These are phyloP conservation scores for Penicillium vulpinum DNA, from an alignment of 2,329 filamentous ascomycete species.

Conservation along the genomic window DNA sequence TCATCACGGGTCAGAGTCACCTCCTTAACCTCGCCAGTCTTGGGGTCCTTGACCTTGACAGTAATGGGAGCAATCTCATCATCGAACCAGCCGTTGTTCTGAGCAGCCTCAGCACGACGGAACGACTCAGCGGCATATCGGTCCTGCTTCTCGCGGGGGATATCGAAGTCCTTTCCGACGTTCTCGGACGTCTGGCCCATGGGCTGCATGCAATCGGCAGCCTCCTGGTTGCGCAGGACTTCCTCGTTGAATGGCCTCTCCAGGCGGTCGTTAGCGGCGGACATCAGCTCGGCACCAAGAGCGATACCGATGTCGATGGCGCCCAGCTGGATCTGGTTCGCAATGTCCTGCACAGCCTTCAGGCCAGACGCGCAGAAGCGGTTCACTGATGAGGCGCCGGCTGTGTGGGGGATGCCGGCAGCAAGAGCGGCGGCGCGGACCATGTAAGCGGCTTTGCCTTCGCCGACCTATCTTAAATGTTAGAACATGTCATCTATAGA, in stretches of 20 bases:
- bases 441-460: conserved; percentile 86
- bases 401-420: conserved; percentile 90
- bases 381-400: conserved; percentile 78
- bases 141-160: conserved; percentile 79
- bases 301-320: conserved; percentile 86
- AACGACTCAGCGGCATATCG: conserved; percentile 84
- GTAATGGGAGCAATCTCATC: conserved; percentile 92
- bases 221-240: conserved; percentile 73
- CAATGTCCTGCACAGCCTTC: conserved; percentile 92
- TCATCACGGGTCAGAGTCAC: conserved; percentile 84
- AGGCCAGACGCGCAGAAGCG: conserved; percentile 97
- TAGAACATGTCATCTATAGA: neutral
- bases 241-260: conserved; percentile 74
- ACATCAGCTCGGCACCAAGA: conserved; percentile 88
- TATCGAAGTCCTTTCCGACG: conserved; percentile 84
- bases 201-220: conserved; percentile 82
- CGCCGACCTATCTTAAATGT: conserved; percentile 61
- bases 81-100: conserved; percentile 86
- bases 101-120: conserved; percentile 80
- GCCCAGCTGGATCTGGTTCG: conserved; percentile 77
- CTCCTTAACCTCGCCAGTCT: conserved; percentile 73
- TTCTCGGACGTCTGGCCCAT: conserved; percentile 99
- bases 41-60: conserved; percentile 77
- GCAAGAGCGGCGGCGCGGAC: conserved; percentile 83
- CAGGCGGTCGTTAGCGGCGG: conserved; percentile 67